Evolutionary conservation across 257 asterid species (phyloP).

Genomic region (Nicotiana tomentosiformis): DNA sequence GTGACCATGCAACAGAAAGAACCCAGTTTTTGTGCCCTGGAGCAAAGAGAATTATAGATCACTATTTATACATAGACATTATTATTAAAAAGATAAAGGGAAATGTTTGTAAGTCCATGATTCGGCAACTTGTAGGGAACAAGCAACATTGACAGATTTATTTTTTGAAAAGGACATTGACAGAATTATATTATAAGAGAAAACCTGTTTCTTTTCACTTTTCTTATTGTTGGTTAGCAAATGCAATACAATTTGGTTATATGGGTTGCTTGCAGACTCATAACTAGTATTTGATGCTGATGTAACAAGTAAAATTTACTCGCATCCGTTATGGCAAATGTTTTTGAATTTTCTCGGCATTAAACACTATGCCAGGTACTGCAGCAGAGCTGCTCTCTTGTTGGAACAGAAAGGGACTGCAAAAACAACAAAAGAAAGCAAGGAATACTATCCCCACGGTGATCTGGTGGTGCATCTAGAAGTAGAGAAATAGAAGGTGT

Average conservation of each 20-base stretch:
- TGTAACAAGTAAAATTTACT: too few relatives aligned
- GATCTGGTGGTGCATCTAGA: too few relatives aligned
- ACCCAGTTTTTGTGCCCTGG: slow-evolving; percentile 95
- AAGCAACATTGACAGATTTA: not conserved
- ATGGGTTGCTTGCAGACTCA: not conserved
- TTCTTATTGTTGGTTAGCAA: not conserved
- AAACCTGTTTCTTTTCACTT: not conserved
- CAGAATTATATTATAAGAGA: not conserved
- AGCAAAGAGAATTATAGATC: slow-evolving; percentile 8
- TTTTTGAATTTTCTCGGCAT: too few relatives aligned
- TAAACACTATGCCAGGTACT: too few relatives aligned
- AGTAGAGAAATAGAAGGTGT: too few relatives aligned
- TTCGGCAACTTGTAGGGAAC: not conserved
- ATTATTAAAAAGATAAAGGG: not conserved
- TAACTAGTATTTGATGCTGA: not conserved
- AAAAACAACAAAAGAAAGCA: too few relatives aligned
- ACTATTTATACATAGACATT: not conserved
- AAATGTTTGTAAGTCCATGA: not conserved
- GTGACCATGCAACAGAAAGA: slow-evolving; percentile 93
- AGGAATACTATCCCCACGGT: too few relatives aligned
- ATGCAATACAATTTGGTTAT: not conserved
- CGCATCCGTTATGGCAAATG: too few relatives aligned
- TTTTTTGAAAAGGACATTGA: not conserved
- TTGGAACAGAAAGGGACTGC: too few relatives aligned
- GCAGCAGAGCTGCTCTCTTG: too few relatives aligned